A percentile compares a stretch with the other conserved stretches of the same genome.
Evolutionary conservation across 2,329 filamentous ascomycete genomes (phyloP).

Genomic region (Geosmithia flava): DNA sequence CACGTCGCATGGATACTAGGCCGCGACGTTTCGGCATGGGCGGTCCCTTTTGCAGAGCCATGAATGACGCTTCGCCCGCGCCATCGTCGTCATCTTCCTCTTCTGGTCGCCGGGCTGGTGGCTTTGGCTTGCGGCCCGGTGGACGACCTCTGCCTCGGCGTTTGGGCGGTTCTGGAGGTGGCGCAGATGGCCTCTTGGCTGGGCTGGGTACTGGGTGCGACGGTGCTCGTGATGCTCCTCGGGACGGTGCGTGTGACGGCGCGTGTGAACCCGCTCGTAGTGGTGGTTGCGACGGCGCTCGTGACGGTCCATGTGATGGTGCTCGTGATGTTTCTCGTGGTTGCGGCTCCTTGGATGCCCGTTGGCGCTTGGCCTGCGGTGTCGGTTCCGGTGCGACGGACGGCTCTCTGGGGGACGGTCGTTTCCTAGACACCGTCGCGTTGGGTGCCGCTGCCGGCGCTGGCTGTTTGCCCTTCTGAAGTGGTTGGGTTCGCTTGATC

Average conservation of each 20-base stretch:
- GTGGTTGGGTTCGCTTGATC: not conserved
- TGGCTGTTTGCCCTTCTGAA: not conserved
- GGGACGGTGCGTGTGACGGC: not conserved
- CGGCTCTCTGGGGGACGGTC: not conserved
- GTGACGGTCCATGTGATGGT: not conserved
- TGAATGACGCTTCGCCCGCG: slow-evolving; percentile 30
- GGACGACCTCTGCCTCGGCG: slow-evolving; percentile 1
- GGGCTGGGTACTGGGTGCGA: not conserved
- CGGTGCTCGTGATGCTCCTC: not conserved
- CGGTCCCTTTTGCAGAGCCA: slow-evolving; percentile 39
- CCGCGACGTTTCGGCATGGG: slow-evolving; percentile 43
- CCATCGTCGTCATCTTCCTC: slow-evolving; percentile 21
- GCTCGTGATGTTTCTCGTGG: not conserved
- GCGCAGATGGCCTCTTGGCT: not conserved
- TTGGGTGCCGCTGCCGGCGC: not conserved
- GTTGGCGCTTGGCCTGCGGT: not conserved
- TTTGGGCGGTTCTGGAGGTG: not conserved
- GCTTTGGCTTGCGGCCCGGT: slow-evolving; percentile 1
- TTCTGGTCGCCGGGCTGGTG: not conserved
- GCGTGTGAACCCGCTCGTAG: not conserved
- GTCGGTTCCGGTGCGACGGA: not conserved
- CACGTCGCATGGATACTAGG: slow-evolving; percentile 37
- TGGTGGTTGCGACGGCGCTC: not conserved
- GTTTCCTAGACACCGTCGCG: not conserved
- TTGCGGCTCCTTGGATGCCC: not conserved